These are phyloP conservation scores for Nothopassalora personata DNA, from an alignment of 2,329 filamentous ascomycete genomes.

Conservation along the genomic window DNA sequence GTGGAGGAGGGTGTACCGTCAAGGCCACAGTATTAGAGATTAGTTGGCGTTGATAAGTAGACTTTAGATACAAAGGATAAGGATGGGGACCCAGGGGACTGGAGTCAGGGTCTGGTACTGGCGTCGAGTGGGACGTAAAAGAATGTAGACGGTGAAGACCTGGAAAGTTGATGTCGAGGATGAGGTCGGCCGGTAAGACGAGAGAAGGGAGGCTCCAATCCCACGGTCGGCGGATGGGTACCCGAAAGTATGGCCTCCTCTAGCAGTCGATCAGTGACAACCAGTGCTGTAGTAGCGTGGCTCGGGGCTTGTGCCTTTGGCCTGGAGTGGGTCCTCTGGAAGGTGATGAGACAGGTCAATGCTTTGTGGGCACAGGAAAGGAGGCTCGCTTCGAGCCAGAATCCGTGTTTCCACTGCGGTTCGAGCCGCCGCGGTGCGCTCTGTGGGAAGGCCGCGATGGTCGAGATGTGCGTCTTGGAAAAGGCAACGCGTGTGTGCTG, in stretches of 20 bases:
- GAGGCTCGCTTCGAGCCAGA: slow-evolving; percentile 15
- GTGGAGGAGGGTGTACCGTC: slow-evolving; percentile 13
- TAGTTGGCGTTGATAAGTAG: slow-evolving; percentile 23
- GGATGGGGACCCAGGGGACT: slow-evolving; percentile 19
- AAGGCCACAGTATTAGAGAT: slow-evolving; percentile 22
- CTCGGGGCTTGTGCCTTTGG: slow-evolving; percentile 26
- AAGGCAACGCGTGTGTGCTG: slow-evolving; percentile 7
- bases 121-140: slow-evolving; percentile 33
- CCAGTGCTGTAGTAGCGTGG: slow-evolving; percentile 31
- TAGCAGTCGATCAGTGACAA: slow-evolving; percentile 29
- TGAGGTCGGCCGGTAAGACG: slow-evolving; percentile 21
- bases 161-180: slow-evolving; percentile 21
- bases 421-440: slow-evolving; percentile 15
- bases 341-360: slow-evolving; percentile 30
- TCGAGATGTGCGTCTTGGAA: not conserved
- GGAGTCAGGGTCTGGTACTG: slow-evolving; percentile 28
- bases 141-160: slow-evolving; percentile 28
- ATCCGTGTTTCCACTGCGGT: slow-evolving; percentile 12
- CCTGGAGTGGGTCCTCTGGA: slow-evolving; percentile 23
- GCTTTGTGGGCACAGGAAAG: slow-evolving; percentile 18
- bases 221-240: slow-evolving; percentile 28
- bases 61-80: slow-evolving; percentile 19
- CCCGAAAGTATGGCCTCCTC: slow-evolving; percentile 28
- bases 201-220: slow-evolving; percentile 25
- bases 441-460: not conserved